These are phyloP conservation scores for Apostasia shenzhenica DNA, from an alignment of 106 monocot species.

Conservation along the genomic window DNA sequence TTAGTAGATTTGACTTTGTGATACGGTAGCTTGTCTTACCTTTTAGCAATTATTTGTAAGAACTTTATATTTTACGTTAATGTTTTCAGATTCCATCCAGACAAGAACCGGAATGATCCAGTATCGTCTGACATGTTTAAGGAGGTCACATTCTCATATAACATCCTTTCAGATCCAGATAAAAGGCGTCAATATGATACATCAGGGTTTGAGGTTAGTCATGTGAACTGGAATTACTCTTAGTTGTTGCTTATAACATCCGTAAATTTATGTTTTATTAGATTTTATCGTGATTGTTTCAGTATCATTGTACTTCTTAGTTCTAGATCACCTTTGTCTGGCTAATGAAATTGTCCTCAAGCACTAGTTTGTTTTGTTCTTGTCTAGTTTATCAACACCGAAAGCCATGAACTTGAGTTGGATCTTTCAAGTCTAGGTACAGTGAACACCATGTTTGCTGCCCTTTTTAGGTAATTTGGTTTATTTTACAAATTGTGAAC, in stretches of 20 bases:
- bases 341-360: neutral
- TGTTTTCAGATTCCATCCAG: conserved; percentile 88
- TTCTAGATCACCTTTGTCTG: neutral
- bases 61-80: too few relatives aligned
- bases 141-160: conserved; percentile 91
- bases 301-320: neutral
- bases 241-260: too few relatives aligned
- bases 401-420: conserved; percentile 85
- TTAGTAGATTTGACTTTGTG: neutral
- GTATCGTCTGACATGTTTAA: conserved; percentile 80
- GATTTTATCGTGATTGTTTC: too few relatives aligned
- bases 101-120: conserved; percentile 98
- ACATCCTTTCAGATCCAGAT: conserved; percentile 87
- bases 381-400: conserved; percentile 74
- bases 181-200: conserved; percentile 88
- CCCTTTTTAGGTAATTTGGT: conserved; percentile 78
- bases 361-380: conserved; percentile 1
- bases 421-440: conserved; percentile 92
- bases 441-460: conserved; percentile 95
- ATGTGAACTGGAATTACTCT: neutral
- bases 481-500: neutral
- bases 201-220: conserved; percentile 77
- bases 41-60: neutral
- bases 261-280: too few relatives aligned
- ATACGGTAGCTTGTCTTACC: neutral